Percentiles rank a stretch among this genome's conserved stretches.
Evolutionary conservation across 2,329 filamentous ascomycete genomes (phyloP).

Genomic region (Chaetoscypha palmicola): DNA sequence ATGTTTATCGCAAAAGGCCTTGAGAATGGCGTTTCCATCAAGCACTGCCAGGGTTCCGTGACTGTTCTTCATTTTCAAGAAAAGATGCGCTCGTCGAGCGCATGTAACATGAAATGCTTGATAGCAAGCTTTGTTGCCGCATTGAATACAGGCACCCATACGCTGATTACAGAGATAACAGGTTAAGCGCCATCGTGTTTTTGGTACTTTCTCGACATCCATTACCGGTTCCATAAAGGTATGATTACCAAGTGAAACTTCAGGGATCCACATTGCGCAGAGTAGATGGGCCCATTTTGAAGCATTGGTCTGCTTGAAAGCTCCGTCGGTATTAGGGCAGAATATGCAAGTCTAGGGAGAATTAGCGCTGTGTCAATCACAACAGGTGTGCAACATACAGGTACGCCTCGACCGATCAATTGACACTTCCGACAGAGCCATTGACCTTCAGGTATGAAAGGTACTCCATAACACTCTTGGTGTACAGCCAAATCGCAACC

Average conservation of each 20-base stretch:
- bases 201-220: slow-evolving; percentile 95
- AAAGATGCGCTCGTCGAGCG: slow-evolving; percentile 78
- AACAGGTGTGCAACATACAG: slow-evolving; percentile 47
- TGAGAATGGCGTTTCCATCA: slow-evolving; percentile 73
- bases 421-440: slow-evolving; percentile 98
- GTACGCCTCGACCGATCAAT: slow-evolving; percentile 83
- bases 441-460: slow-evolving; percentile 96
- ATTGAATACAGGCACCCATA: slow-evolving; percentile 98
- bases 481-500: slow-evolving; percentile 96
- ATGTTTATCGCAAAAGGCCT: slow-evolving; percentile 94
- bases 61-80: slow-evolving; percentile 92
- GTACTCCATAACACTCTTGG: slow-evolving; percentile 97
- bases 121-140: slow-evolving; percentile 95
- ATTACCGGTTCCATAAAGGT: slow-evolving; percentile 98
- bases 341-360: slow-evolving; percentile 77
- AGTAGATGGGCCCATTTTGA: slow-evolving; percentile 96
- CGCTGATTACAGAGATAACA: slow-evolving; percentile 97
- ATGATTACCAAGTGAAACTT: slow-evolving; percentile 89
- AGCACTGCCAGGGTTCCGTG: slow-evolving; percentile 72
- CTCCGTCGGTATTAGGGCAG: slow-evolving; percentile 93
- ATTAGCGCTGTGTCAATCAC: no score
- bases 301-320: slow-evolving; percentile 95
- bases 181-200: slow-evolving; percentile 82
- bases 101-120: slow-evolving; percentile 97
- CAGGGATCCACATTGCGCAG: slow-evolving; percentile 97